These are phyloP conservation scores for Salix purpurea DNA, from an alignment of 345 rosid genomes.

Conservation along the genomic window DNA sequence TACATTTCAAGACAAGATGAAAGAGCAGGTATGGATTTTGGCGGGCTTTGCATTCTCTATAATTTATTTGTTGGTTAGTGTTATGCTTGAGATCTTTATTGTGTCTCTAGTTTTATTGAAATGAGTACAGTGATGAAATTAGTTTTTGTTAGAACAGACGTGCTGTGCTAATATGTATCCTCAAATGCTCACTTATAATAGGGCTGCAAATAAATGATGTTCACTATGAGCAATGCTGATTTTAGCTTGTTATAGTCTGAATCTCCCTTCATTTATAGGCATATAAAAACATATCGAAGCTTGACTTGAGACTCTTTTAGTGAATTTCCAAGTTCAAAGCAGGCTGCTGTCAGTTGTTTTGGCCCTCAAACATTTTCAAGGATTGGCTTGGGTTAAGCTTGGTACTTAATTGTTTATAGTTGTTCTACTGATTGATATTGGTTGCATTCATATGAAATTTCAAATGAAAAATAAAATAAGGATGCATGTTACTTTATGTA, in stretches of 20 bases:
- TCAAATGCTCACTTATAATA: neutral
- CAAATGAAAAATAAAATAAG: too few relatives aligned
- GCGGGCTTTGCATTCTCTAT: neutral
- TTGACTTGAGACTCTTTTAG: neutral
- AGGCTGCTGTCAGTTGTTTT: too few relatives aligned
- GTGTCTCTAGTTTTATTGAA: neutral
- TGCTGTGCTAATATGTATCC: neutral
- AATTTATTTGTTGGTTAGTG: neutral
- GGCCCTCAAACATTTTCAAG: too few relatives aligned
- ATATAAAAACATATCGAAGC: neutral
- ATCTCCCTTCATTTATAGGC: too few relatives aligned
- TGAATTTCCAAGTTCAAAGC: neutral
- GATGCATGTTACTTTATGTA: too few relatives aligned
- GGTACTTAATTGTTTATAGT: too few relatives aligned
- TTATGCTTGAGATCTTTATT: neutral
- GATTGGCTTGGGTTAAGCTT: too few relatives aligned
- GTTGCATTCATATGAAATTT: too few relatives aligned
- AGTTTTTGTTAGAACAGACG: neutral
- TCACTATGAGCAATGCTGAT: neutral
- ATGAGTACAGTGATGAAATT: neutral
- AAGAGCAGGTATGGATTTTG: slow-evolving; percentile 66
- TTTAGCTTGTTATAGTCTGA: neutral
- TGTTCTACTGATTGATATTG: too few relatives aligned
- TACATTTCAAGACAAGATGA: slow-evolving; percentile 97
- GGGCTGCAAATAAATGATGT: neutral